These are phyloP conservation scores for Leishmania mexicana DNA, from an alignment of 208 protist species.

Conservation along the genomic window DNA sequence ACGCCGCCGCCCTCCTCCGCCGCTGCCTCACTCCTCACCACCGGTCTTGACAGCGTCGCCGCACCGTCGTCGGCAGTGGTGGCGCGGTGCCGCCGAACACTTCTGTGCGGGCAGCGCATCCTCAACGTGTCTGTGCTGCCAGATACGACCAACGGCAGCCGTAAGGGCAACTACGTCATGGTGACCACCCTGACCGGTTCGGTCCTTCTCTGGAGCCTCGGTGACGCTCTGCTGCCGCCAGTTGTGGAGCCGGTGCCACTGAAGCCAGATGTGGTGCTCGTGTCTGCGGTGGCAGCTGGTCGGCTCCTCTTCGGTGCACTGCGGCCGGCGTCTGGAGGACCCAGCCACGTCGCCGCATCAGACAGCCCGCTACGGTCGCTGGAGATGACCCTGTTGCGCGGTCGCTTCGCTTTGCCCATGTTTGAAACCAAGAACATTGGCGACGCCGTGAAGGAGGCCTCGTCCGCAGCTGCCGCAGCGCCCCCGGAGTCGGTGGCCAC, in stretches of 20 bases:
- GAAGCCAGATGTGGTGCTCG: slow-evolving; percentile 50
- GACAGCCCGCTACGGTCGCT: slow-evolving; percentile 12
- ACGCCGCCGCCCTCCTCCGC: not conserved
- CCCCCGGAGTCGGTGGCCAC: not conserved
- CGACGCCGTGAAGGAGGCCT: slow-evolving; percentile 20
- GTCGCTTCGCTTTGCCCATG: slow-evolving; percentile 69
- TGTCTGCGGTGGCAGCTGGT: slow-evolving; percentile 37
- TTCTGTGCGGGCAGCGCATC: slow-evolving; percentile 83
- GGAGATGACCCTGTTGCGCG: slow-evolving; percentile 59
- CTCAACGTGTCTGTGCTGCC: slow-evolving; percentile 58
- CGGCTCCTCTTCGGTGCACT: slow-evolving; percentile 53
- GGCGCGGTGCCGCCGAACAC: slow-evolving; percentile 68
- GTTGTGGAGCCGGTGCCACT: slow-evolving; percentile 61
- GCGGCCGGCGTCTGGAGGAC: slow-evolving; percentile 6
- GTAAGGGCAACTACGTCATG: slow-evolving; percentile 21
- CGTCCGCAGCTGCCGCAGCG: not conserved
- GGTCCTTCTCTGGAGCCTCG: slow-evolving; percentile 58
- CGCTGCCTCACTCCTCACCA: not conserved
- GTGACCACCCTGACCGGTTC: slow-evolving; percentile 33
- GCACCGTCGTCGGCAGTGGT: slow-evolving; percentile 7
- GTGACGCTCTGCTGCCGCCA: slow-evolving; percentile 35
- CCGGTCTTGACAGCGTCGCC: slow-evolving; percentile 1
- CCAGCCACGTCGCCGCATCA: not conserved
- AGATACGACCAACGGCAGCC: slow-evolving; percentile 1
- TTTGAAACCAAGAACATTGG: slow-evolving; percentile 49